Conservation (phyloP, 768 basidiomycete species). For the Phaffia tasmanica region DNA sequence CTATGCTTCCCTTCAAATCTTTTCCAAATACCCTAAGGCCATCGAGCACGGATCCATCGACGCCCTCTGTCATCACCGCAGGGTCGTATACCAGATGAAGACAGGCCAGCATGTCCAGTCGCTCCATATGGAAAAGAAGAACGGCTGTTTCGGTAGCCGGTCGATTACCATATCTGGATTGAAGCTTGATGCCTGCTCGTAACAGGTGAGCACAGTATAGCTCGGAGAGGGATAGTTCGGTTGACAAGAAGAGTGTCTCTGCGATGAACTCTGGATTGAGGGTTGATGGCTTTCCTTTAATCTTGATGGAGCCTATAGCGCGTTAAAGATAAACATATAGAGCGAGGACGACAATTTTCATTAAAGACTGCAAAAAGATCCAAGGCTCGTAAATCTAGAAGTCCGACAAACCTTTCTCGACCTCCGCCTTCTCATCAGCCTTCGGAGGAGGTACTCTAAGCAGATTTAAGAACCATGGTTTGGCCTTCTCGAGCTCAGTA, state of each 20-base stretch:
- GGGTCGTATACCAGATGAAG: conserved; percentile 58
- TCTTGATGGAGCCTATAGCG: conserved; percentile 28
- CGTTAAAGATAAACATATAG: no score
- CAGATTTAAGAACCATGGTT: conserved; percentile 50
- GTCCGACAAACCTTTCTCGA: conserved; percentile 30
- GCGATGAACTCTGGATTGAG: conserved; percentile 69
- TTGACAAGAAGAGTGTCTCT: conserved; percentile 65
- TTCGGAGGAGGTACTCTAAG: conserved; percentile 29
- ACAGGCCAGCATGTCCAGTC: conserved; percentile 60
- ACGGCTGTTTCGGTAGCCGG: conserved; percentile 43
- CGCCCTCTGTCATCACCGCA: conserved; percentile 35
- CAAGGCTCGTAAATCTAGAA: background rate
- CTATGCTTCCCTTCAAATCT: conserved; percentile 21
- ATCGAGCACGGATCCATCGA: conserved; percentile 18
- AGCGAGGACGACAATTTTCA: background rate
- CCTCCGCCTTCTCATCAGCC: conserved; percentile 28
- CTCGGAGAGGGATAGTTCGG: conserved; percentile 72
- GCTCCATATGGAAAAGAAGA: conserved; percentile 55
- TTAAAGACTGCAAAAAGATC: background rate
- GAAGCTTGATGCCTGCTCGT: conserved; percentile 14
- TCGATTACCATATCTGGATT: conserved; percentile 46
- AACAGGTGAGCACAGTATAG: conserved; percentile 51
- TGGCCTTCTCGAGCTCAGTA: conserved; percentile 30
- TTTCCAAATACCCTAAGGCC: conserved; percentile 40
- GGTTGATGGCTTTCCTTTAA: conserved; percentile 53